phyloP scores from a whole-genome alignment of 2,329 filamentous ascomycete genomes.

The Botrytis byssoidea region DNA sequence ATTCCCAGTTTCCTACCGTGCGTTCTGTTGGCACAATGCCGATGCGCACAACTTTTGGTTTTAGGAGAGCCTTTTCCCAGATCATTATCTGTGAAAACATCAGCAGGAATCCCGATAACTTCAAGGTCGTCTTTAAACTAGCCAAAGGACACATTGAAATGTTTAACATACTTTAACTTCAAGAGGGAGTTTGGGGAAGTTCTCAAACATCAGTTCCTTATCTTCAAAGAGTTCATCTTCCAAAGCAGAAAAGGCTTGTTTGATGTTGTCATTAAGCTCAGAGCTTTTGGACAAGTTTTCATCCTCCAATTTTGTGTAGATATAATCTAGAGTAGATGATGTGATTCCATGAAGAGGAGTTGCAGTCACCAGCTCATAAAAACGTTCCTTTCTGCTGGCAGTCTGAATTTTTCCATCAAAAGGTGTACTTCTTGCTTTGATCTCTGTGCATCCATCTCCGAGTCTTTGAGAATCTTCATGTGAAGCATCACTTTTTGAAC shows the following conservation, averaged over 20 bases:
- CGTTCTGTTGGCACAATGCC: not conserved
- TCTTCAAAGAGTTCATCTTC: not conserved
- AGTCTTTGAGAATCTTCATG: not conserved
- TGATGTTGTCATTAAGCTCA: not conserved
- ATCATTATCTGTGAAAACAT: not conserved
- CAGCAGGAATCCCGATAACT: accelerated
- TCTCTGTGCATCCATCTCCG: not conserved
- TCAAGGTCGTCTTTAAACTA: not conserved
- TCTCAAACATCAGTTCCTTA: not conserved
- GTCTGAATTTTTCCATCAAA: not conserved
- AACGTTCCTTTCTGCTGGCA: not conserved
- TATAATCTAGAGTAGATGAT: not conserved
- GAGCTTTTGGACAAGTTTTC: not conserved
- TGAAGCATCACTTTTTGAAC: not conserved
- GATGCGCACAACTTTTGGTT: not conserved
- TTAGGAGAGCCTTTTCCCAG: not conserved
- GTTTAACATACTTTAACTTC: not conserved
- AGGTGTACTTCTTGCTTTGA: not conserved
- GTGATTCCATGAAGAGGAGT: not conserved
- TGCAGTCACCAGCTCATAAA: not conserved
- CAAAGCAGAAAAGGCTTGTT: not conserved
- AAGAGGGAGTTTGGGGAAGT: not conserved
- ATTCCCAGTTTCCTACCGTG: not conserved
- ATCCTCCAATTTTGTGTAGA: not conserved
- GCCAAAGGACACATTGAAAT: not conserved